Base-by-base conservation (phyloP, 139 green algal genomes). In the Tetradesmus lagerheimii region DNA sequence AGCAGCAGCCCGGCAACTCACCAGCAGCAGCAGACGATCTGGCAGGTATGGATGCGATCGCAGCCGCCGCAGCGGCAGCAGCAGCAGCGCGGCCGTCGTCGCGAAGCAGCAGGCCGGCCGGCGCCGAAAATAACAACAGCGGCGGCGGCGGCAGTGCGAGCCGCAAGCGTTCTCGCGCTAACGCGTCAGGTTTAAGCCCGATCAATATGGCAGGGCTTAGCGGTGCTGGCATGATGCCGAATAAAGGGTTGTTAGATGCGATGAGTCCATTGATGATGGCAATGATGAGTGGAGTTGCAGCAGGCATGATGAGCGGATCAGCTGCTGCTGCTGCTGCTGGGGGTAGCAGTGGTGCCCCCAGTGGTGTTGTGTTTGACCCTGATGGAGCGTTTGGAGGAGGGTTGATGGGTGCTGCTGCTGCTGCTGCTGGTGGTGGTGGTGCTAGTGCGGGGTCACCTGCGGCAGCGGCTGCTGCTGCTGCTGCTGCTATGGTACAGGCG, bases 271-370 rank as follows among this genome's bases (percentile, higher is more conserved):
- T 89, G n/a, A 77, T 84, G 27, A 53, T 53, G 11, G 85, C 74
- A 11, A 89, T 89, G 85, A 83, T 89, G 85, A 74, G 67, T 38
- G 85, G 85, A 8, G 35, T 89, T 8, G 85, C 85, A 29, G 53
- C 80, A 29, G 85, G 85, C n/a, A 89, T 89, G 83, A 62, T 88
- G 62, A 80, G 64, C 38, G 47, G 64, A 9, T 80, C 83, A n/a
- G 83, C 83, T 39, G 18, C 34, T 29, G 50, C 50, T 43, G 80
- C 31, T 45, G 18, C 29, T 41, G 50, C 50, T 43, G 76, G 15
- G 1, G 37, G 76, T 4, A 15, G 76, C 76, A 82, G 76, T 18
- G 76, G 37, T 31, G 37, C 15, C 0, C 74, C 76, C 35, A 16
- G 35, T 37, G 37, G 76, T n/a, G 57, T 71, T 5, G 37, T 4